Base-by-base conservation (phyloP, 169 alveolate species). In the Amoebophrya sp. region DNA sequence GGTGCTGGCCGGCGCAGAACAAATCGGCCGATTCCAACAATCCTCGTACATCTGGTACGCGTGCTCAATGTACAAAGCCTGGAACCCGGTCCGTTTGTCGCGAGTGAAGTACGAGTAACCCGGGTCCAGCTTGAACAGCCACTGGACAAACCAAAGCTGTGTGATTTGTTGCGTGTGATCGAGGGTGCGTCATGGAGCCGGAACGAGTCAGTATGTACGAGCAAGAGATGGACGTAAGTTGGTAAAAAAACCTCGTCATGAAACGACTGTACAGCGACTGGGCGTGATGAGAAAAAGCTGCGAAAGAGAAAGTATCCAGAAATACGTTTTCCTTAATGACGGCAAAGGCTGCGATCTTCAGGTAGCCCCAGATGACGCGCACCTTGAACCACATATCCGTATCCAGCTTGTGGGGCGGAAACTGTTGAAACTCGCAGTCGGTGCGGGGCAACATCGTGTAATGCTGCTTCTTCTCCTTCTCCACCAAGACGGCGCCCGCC, bases 11-110 rank as follows among this genome's bases (percentile, higher is more conserved):
- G 90, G 90, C 0, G 90, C 90, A 5, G 67, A 23, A n/a, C 90
- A 88, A 1, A 88, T 88, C 4, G 90, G 90, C 29, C 90, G 5
- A 41, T 88, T 88, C 90, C 90, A 88, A n/a, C 90, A 88, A 70
- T 88, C 90, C 41, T 88, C 90, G 40, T 41, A 41, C 70, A 45
- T 88, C 38, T 58, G 69, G 90, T 40, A 88, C 69, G 78, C 78
- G 34, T 58, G 78, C 78, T 58, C 78, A 29, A 58, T 58, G 78
- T 13, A 58, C 7, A 58, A 29, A 58, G 78, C 78, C 78, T 58
- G 78, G 78, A 58, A 58, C 7, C 78, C 78, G 34, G 78, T 58
- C 34, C 78, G 78, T 29, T 58, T 58, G 34, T 13, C 7, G 10
- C 78, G 78, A 10, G 34, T 58, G 34, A 58, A 58, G 78, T 13